phyloP scores from a whole-genome alignment of 2,329 filamentous ascomycete genomes.

The Monilinia polystroma region DNA sequence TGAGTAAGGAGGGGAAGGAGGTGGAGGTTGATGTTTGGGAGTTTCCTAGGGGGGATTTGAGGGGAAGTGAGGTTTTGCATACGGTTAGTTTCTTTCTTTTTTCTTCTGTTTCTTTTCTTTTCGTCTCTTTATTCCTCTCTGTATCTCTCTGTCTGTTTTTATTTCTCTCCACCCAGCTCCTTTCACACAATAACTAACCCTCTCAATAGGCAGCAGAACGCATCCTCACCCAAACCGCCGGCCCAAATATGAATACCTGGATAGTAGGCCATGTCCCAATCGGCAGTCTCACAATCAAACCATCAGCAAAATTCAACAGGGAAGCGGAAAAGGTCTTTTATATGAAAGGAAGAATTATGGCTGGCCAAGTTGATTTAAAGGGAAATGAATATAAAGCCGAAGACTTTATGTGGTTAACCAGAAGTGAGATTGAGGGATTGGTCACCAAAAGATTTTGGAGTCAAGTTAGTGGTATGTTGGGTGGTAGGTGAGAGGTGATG shows the following conservation, averaged over 20 bases:
- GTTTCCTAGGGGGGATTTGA: slow-evolving; percentile 73
- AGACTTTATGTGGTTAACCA: slow-evolving; percentile 91
- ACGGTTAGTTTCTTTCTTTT: slow-evolving; percentile 58
- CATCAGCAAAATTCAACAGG: slow-evolving; percentile 45
- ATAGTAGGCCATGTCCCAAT: slow-evolving; percentile 88
- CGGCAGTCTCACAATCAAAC: slow-evolving; percentile 68
- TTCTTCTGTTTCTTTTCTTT: neutral
- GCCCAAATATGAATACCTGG: slow-evolving; percentile 98
- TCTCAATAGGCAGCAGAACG: slow-evolving; percentile 71
- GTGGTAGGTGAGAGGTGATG: slow-evolving; percentile 57
- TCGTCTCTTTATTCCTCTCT: neutral
- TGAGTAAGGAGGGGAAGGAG: slow-evolving; percentile 38
- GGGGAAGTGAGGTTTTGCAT: slow-evolving; percentile 73
- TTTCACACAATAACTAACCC: neutral
- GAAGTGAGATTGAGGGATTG: slow-evolving; percentile 74
- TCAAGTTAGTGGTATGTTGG: slow-evolving; percentile 78
- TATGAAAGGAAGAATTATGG: slow-evolving; percentile 94
- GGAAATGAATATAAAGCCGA: slow-evolving; percentile 69
- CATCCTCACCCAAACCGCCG: slow-evolving; percentile 72
- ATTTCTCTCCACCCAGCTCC: neutral
- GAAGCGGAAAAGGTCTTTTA: slow-evolving; percentile 86
- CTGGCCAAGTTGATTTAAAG: slow-evolving; percentile 82
- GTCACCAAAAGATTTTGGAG: slow-evolving; percentile 70
- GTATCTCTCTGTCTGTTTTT: neutral
- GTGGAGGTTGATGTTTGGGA: slow-evolving; percentile 64